Base-by-base conservation (phyloP, 768 basidiomycete species). In the Lenzites betulinus region DNA sequence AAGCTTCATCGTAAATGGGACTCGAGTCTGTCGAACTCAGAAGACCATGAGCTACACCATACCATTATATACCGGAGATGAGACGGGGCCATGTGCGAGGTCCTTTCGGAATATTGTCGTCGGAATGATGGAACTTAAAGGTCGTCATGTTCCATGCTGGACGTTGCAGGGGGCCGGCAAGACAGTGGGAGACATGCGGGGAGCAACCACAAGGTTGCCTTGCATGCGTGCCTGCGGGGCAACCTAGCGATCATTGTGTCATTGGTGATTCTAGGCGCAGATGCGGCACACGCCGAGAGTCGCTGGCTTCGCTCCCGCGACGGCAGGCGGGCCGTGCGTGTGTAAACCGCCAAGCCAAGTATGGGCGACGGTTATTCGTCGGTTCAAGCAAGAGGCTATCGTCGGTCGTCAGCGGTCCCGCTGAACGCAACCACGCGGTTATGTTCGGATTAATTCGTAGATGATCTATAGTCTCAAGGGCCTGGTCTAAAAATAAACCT, bases 1-100 rank as follows among this genome's bases (percentile, higher is more conserved):
- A 33, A 70, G 55, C 67, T 66, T 71, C 64, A 66, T 66, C 26
- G 22, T 8, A 25, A 22, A 22, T 22, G 12, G 22, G 44, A 23
- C 20, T 7, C 9, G 44, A 46, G 44, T 13, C 22, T 13, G 22
- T 13, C 5, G 22, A 9, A 23, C 44, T 4, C 11, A 9, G 2
- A 15, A 22, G 20, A 13, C 2, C 23, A 4, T 15, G 7, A 9
- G 44, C 20, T 25, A 11, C 7, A 25, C 8, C 22, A 11, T 25
- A 9, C 44, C 44, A 20, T 25, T 46, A 46, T 46, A 46, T 13
- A 46, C 8, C 44, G 43, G 43, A n/a, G 18, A 13, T 46, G 13
- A 8, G 25, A 22, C 5, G 2, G 5, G 20, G 12, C 22, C 7
- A 8, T 6, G 9, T 13, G 44, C 7, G 20, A 25, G 9, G 5